Evolutionary conservation across 129 eudicot genomes (phyloP), one percentile per base, ranked within the genome.

Genomic region (Glebionis coronaria): DNA sequence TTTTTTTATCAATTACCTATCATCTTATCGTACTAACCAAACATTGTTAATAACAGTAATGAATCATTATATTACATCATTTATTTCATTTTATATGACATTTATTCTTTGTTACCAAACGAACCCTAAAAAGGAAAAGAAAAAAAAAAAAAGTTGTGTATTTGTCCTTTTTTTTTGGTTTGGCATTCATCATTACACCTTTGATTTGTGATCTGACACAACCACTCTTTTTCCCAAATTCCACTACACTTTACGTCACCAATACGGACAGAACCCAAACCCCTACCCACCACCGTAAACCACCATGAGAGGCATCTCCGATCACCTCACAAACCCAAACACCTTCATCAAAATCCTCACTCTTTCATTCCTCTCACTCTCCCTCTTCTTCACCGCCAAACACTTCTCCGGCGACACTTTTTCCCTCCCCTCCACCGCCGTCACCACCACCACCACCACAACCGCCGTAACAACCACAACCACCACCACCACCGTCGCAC

Each of bases 311-410:
- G 60, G 73, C 73, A 68, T 82, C 9, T 54, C 78, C 16, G 82
- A 79, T 4, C 53, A 60, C 67, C 7, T 71, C 21, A 53, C 71
- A 49, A 68, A 74, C 44, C 71, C 78, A 15, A 65, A 77, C 61
- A 56, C 73, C n/a, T 59, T 88, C 82, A 44, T 78, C 64, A 85
- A 88, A 21, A 67, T 81, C 81, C 35, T 79, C 11, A 13, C 79
- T 42, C 67, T 81, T 42, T 85, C 84, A 15, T 81, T 85, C 82
- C 68, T 89, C 75, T 50, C 73, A 0, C 72, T 85, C 70, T 74
- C 92, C 46, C 65, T 85, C 61, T 71, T 89, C 85, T 64, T 85
- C 73, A 70, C 79, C 71, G 67, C 73, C 83, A 79, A 72, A 49
- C 81, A 79, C 80, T 76, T 81, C 40, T 71, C 85, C 42, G 2